Percentiles rank a stretch among this genome's conserved stretches.
Evolutionary conservation across 2,329 filamentous ascomycete species (phyloP).

Genomic region (Beauveria rudraprayagi): DNA sequence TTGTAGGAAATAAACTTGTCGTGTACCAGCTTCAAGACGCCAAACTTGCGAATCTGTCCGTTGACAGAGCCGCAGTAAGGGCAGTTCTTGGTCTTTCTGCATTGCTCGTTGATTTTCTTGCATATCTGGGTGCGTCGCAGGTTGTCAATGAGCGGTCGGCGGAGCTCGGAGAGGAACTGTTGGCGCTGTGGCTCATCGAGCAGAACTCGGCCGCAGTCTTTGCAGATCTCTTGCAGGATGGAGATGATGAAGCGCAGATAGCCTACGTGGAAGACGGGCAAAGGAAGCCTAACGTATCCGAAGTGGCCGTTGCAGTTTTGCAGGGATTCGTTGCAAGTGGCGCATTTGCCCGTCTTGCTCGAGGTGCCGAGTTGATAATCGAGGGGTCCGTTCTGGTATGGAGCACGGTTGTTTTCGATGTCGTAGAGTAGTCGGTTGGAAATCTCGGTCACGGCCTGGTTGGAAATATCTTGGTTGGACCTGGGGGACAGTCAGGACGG

Average conservation of each 20-base stretch:
- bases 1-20: conserved; percentile 88
- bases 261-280: conserved; percentile 92
- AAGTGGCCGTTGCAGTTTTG: conserved; percentile 92
- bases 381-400: conserved; percentile 76
- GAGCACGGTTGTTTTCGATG: conserved; percentile 66
- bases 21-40: conserved; percentile 88
- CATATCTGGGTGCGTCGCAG: conserved; percentile 73
- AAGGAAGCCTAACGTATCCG: conserved; percentile 79
- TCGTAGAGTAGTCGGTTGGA: conserved; percentile 94
- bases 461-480: conserved; percentile 89
- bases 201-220: conserved; percentile 76
- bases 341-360: conserved; percentile 69
- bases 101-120: conserved; percentile 84
- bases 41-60: conserved; percentile 84
- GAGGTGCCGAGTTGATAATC: conserved; percentile 86
- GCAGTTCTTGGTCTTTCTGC: conserved; percentile 77
- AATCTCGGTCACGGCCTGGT: conserved; percentile 89
- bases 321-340: conserved; percentile 74
- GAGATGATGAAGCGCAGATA: conserved; percentile 91
- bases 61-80: conserved; percentile 76
- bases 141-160: conserved; percentile 77
- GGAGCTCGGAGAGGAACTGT: conserved; percentile 68
- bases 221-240: conserved; percentile 93
- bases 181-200: conserved; percentile 74
- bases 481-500: conserved; percentile 31